Evolutionary conservation across 371 early-diverging fungal species (phyloP).

Genomic region (Smittium mucronatum): DNA sequence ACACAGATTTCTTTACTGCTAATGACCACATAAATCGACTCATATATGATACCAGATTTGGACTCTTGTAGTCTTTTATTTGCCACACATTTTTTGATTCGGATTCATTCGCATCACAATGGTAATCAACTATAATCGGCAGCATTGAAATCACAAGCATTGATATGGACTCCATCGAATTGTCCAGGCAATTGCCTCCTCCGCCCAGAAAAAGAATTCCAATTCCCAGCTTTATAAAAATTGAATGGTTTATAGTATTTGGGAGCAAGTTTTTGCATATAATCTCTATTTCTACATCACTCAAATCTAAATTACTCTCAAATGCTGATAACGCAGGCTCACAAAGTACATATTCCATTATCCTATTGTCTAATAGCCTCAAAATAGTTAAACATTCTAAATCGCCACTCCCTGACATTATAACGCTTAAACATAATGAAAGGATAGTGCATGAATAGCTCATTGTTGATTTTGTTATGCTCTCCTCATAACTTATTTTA

Average conservation of each 20-base stretch:
- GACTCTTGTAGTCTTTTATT: not conserved
- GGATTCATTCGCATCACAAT: not conserved
- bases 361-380: not conserved
- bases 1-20: not conserved
- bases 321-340: not conserved
- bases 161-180: not conserved
- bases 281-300: not conserved
- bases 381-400: not conserved
- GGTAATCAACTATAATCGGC: not conserved
- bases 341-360: not conserved
- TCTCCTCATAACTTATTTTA: not conserved
- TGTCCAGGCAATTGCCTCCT: not conserved
- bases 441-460: not conserved
- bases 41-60: not conserved
- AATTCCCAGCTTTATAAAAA: not conserved
- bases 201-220: not conserved
- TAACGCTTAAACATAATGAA: not conserved
- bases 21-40: not conserved
- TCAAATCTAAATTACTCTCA: not conserved
- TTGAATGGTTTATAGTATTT: not conserved
- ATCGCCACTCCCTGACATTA: conserved; percentile 8
- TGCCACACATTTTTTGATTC: not conserved
- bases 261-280: not conserved
- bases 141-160: not conserved
- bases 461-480: not conserved